phyloP scores from a whole-genome alignment of 306 rosid species.

The Cercis canadensis region DNA sequence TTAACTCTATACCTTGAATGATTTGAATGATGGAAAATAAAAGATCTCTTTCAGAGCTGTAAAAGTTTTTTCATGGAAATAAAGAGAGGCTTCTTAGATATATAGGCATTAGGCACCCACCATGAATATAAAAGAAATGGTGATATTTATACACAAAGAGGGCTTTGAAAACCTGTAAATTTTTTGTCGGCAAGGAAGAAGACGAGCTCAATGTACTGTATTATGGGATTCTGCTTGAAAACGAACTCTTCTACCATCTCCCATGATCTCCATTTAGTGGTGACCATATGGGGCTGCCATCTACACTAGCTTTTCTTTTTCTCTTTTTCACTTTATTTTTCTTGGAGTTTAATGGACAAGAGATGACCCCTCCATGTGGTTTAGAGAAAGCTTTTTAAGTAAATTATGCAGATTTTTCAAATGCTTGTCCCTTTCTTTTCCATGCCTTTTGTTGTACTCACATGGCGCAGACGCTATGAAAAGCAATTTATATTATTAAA shows the following conservation, averaged over 20 bases:
- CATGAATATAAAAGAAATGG: too few species aligned
- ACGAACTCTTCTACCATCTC: constrained; percentile 19
- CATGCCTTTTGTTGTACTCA: constrained; percentile 60
- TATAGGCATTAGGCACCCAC: too few species aligned
- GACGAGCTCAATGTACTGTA: constrained; percentile 37
- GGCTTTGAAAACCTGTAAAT: too few species aligned
- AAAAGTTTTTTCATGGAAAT: not conserved
- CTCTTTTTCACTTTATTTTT: constrained; percentile 46
- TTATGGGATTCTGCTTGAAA: constrained; percentile 28
- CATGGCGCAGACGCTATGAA: constrained; percentile 53
- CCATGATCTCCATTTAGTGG: constrained; percentile 41
- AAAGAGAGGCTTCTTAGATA: too few species aligned
- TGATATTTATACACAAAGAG: too few species aligned
- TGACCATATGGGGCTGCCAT: constrained; percentile 55
- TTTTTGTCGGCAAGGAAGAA: constrained; percentile 51
- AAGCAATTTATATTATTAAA: constrained; percentile 27
- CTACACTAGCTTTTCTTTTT: constrained; percentile 41
- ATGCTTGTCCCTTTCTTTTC: constrained; percentile 64
- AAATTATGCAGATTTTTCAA: constrained; percentile 41
- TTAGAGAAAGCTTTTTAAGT: constrained; percentile 49
- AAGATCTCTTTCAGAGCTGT: not conserved
- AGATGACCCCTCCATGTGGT: constrained; percentile 89
- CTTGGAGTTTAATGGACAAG: constrained; percentile 67
- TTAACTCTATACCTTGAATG: not conserved
- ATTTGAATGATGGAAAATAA: not conserved